phyloP scores from a whole-genome alignment of 163 green algal species.

The Coccomyxa subellipsoidea region DNA sequence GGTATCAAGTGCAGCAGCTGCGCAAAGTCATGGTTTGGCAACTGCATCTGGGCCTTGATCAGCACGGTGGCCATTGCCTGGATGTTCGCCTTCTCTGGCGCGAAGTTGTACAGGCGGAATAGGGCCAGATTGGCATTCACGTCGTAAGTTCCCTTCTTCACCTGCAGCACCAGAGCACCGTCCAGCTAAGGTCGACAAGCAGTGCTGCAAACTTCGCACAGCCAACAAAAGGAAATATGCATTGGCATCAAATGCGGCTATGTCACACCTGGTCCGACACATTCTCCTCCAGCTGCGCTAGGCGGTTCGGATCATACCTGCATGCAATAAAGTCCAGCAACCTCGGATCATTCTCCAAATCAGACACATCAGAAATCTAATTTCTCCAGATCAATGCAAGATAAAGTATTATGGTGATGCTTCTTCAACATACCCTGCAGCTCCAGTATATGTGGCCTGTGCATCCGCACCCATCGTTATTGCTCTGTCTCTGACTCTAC shows the following conservation, averaged over 20 bases:
- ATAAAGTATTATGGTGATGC: too few species aligned
- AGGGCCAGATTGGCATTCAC: conserved; percentile 59
- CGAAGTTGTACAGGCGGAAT: conserved; percentile 66
- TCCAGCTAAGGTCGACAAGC: too few species aligned
- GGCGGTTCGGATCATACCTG: conserved; percentile 3
- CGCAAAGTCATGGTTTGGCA: conserved; percentile 57
- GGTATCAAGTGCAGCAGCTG: conserved; percentile 56
- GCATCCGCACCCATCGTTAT: background rate
- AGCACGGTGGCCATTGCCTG: conserved; percentile 52
- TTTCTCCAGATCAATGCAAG: too few species aligned
- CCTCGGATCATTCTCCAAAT: too few species aligned
- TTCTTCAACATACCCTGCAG: background rate
- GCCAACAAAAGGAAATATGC: too few species aligned
- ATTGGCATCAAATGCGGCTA: too few species aligned
- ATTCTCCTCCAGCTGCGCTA: conserved; percentile 12
- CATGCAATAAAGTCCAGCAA: background rate
- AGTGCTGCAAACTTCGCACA: too few species aligned
- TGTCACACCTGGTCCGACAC: conserved; percentile 12
- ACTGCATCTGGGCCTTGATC: conserved; percentile 59
- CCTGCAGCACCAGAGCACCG: conserved; percentile 34
- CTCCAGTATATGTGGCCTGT: background rate
- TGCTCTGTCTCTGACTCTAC: background rate
- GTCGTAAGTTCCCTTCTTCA: conserved; percentile 41
- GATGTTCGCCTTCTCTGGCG: conserved; percentile 42
- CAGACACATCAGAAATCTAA: too few species aligned